Percentiles rank a stretch among this genome's conserved stretches.
These are phyloP conservation scores for Termitomyces sp. DNA, from an alignment of 768 basidiomycete species.

Conservation along the genomic window DNA sequence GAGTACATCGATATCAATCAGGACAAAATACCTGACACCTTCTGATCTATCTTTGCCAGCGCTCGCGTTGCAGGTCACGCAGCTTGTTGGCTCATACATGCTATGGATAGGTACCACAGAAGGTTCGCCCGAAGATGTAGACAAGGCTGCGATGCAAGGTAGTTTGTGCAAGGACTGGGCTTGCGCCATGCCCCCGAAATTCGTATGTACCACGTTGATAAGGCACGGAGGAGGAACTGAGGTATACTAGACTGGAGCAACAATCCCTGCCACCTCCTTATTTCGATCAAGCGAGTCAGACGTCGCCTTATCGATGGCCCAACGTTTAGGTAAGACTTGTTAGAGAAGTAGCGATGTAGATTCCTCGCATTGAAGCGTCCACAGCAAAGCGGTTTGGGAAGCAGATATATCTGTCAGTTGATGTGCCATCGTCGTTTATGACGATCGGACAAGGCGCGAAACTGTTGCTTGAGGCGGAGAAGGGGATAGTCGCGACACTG, in stretches of 20 bases:
- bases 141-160: conserved; percentile 50
- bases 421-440: conserved; percentile 39
- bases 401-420: conserved; percentile 73
- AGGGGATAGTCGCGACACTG: conserved; percentile 49
- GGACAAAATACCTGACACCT: conserved; percentile 46
- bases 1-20: conserved; percentile 24
- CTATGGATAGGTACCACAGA: conserved; percentile 73
- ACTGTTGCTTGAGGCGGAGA: conserved; percentile 57
- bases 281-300: conserved; percentile 63
- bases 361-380: conserved; percentile 15
- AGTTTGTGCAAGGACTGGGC: conserved; percentile 74
- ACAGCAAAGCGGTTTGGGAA: conserved; percentile 62
- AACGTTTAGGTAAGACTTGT: conserved; percentile 63
- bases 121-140: conserved; percentile 37
- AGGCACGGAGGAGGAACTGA: conserved; percentile 10
- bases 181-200: conserved; percentile 67
- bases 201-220: conserved; percentile 24
- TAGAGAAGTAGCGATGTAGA: conserved; percentile 5
- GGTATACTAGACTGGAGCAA: conserved; percentile 25
- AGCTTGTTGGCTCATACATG: conserved; percentile 74
- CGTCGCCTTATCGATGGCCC: conserved; percentile 69
- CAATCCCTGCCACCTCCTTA: conserved; percentile 55
- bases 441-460: conserved; percentile 44
- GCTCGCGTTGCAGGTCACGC: conserved; percentile 64
- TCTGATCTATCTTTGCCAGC: conserved; percentile 50